Evolutionary conservation across 331 rosid genomes (phyloP).

Genomic region (Ulmus americana): DNA sequence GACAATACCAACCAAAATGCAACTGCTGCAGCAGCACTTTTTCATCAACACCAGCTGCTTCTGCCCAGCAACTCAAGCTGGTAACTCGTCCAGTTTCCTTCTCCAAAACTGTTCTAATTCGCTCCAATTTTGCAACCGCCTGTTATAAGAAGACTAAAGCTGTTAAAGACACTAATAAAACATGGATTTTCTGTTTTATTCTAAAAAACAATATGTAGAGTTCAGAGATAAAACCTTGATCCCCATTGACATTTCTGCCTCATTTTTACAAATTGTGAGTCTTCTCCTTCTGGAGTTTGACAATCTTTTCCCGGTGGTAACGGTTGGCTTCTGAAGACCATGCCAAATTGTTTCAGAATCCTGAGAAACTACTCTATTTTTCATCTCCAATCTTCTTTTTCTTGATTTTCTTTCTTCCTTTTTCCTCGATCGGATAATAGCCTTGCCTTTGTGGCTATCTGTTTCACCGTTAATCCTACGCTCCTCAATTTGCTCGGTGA

Average conservation of each 20-base stretch:
- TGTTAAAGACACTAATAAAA: slow-evolving; percentile 1
- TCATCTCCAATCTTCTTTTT: slow-evolving; percentile 26
- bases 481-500: slow-evolving; percentile 24
- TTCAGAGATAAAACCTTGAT: slow-evolving; percentile 55
- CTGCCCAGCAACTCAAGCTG: slow-evolving; percentile 75
- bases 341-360: slow-evolving; percentile 27
- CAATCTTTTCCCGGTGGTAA: slow-evolving; percentile 37
- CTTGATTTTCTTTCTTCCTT: slow-evolving; percentile 44
- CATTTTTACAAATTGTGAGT: slow-evolving; percentile 43
- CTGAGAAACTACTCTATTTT: slow-evolving; percentile 23
- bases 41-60: slow-evolving; percentile 58
- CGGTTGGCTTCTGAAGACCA: slow-evolving; percentile 12
- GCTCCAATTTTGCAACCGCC: slow-evolving; percentile 69
- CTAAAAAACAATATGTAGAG: not conserved
- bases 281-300: slow-evolving; percentile 42
- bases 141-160: slow-evolving; percentile 23
- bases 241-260: slow-evolving; percentile 69
- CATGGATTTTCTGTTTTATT: not conserved
- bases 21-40: slow-evolving; percentile 48
- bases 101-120: slow-evolving; percentile 54
- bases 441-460: slow-evolving; percentile 20
- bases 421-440: slow-evolving; percentile 48
- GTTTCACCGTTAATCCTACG: slow-evolving; percentile 25
- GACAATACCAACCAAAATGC: slow-evolving; percentile 61
- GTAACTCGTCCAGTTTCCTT: slow-evolving; percentile 50